Conservation (phyloP, 495 filamentous ascomycete species). For the Penicillium ochrochloron region DNA sequence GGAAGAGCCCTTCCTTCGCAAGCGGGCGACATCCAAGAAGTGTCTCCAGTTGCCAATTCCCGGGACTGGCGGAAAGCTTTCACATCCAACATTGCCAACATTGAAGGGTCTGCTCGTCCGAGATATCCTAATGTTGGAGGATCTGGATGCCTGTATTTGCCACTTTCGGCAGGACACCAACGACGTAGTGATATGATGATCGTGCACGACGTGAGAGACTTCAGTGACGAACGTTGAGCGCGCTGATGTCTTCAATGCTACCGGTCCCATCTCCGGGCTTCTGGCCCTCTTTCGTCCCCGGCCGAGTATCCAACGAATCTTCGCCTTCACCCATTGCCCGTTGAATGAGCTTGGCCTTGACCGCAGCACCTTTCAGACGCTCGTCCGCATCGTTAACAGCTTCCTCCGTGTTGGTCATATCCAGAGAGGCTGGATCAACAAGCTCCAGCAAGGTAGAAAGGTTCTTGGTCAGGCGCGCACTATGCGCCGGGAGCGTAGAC, state of each 20-base stretch:
- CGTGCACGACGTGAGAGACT: not conserved
- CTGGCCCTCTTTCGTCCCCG: slow-evolving; percentile 32
- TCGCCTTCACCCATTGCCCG: slow-evolving; percentile 65
- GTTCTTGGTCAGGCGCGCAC: slow-evolving; percentile 72
- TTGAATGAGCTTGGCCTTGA: slow-evolving; percentile 83
- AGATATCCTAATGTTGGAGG: not conserved
- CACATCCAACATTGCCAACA: not conserved
- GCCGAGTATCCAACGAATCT: slow-evolving; percentile 32
- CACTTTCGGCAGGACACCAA: not conserved
- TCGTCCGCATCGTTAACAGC: slow-evolving; percentile 86
- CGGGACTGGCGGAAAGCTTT: not conserved
- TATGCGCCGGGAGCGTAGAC: slow-evolving; percentile 54
- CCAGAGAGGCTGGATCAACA: slow-evolving; percentile 77
- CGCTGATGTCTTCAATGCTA: slow-evolving; percentile 60
- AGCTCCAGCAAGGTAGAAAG: slow-evolving; percentile 72
- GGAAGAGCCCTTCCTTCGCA: not conserved
- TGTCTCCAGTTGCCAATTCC: not conserved
- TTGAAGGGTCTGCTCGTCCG: not conserved
- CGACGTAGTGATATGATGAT: not conserved
- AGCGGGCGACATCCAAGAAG: not conserved
- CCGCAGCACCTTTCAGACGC: slow-evolving; percentile 73
- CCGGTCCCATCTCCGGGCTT: slow-evolving; percentile 49
- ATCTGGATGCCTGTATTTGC: not conserved
- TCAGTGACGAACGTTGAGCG: slow-evolving; percentile 54
- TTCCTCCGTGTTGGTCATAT: slow-evolving; percentile 79